phyloP scores from a whole-genome alignment of 306 rosid genomes.

The Vachellia pachyceras region DNA sequence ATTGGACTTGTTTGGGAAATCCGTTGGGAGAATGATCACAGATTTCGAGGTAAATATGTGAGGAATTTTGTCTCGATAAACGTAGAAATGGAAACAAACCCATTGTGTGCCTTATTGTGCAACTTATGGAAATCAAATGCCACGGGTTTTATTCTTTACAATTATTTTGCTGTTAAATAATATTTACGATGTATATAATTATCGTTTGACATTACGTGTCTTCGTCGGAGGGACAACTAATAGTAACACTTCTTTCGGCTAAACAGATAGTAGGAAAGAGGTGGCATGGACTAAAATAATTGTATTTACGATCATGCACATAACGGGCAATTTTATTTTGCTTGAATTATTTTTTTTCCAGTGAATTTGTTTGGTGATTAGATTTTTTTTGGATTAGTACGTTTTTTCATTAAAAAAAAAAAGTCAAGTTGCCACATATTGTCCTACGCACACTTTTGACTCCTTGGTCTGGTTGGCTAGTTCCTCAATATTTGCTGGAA shows the following conservation, averaged over 20 bases:
- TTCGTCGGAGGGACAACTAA: neutral
- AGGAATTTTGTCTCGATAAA: too few relatives aligned
- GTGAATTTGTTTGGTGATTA: neutral
- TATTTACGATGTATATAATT: neutral
- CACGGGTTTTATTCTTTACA: neutral
- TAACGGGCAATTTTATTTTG: neutral
- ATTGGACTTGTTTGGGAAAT: too few relatives aligned
- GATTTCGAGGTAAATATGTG: too few relatives aligned
- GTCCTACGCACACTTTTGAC: neutral
- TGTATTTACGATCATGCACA: neutral
- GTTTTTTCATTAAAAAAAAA: too few relatives aligned
- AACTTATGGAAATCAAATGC: neutral
- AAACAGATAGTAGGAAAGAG: neutral
- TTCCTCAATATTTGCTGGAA: neutral
- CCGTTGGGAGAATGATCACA: too few relatives aligned
- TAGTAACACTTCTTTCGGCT: neutral
- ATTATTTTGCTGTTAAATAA: neutral
- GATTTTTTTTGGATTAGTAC: constrained; percentile 1
- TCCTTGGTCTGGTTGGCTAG: neutral
- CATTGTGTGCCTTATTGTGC: neutral
- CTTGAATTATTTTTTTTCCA: neutral
- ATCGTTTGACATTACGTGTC: neutral
- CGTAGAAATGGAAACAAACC: too few relatives aligned
- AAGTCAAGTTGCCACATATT: constrained; percentile 8
- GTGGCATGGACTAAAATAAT: neutral